Percentiles rank a stretch among this genome's conserved stretches.
Conservation (phyloP, 78 protist genomes). For the Guillardia theta region DNA sequence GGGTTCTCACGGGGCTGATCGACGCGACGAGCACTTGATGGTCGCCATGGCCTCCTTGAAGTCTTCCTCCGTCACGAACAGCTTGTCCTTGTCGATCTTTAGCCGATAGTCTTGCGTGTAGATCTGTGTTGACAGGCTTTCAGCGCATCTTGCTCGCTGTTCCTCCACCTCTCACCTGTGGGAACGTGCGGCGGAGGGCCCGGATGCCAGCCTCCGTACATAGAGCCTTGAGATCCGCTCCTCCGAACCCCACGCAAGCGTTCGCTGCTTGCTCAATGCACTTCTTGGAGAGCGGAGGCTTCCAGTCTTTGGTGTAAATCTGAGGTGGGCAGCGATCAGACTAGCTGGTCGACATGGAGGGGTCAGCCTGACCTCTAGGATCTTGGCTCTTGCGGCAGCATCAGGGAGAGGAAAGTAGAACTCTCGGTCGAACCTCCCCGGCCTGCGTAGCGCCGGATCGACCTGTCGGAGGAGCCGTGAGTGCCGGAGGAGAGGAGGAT, state of each 20-base stretch:
- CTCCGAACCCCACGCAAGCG: constrained; percentile 77
- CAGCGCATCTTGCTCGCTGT: constrained; percentile 12
- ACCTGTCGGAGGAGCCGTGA: neutral
- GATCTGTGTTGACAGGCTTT: constrained; percentile 18
- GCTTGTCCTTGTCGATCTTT: constrained; percentile 14
- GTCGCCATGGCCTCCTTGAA: neutral
- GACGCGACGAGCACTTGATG: neutral
- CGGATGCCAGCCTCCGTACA: constrained; percentile 77
- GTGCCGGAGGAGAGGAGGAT: neutral
- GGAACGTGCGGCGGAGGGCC: constrained; percentile 70
- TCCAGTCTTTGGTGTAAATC: constrained; percentile 77
- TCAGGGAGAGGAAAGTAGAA: constrained; percentile 79
- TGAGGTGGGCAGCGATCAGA: neutral
- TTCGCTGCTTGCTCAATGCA: neutral
- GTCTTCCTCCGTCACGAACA: neutral
- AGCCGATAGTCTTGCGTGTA: neutral
- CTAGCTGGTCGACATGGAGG: neutral
- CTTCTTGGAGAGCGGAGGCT: constrained; percentile 42
- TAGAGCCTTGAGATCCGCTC: constrained; percentile 88
- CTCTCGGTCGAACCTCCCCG: constrained; percentile 97
- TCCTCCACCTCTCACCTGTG: constrained; percentile 61
- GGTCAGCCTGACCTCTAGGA: neutral
- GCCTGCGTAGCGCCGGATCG: constrained; percentile 92
- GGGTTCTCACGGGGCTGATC: neutral
- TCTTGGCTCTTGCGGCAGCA: constrained; percentile 19